phyloP scores from a whole-genome alignment of 345 rosid genomes.

The Reutealis trisperma region DNA sequence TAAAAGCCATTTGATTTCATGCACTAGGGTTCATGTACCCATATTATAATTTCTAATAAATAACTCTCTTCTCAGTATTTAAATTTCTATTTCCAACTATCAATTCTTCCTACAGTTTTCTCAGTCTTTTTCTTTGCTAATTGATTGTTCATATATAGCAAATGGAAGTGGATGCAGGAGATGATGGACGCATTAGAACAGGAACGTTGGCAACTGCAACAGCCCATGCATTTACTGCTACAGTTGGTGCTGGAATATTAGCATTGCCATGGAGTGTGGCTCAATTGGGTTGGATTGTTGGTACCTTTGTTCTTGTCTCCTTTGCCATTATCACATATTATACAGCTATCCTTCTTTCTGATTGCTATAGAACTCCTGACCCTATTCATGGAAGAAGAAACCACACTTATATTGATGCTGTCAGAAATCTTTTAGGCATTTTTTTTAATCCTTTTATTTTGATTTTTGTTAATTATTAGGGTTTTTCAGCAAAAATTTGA shows the following conservation, averaged over 20 bases:
- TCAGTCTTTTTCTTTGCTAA: not conserved
- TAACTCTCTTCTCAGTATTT: no score
- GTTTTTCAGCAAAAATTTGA: no score
- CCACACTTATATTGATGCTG: conserved; percentile 17
- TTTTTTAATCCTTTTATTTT: not conserved
- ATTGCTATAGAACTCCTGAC: conserved; percentile 24
- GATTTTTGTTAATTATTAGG: not conserved
- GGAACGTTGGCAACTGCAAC: conserved; percentile 27
- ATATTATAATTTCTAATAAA: no score
- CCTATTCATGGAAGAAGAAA: conserved; percentile 15
- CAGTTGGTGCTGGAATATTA: conserved; percentile 28
- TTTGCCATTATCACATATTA: conserved; percentile 16
- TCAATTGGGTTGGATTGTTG: conserved; percentile 28
- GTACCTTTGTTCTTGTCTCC: conserved; percentile 1
- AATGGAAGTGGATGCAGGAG: not conserved
- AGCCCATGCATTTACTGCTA: conserved; percentile 30
- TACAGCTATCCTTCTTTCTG: conserved; percentile 12
- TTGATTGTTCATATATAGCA: not conserved
- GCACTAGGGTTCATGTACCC: no score
- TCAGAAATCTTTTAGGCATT: conserved; percentile 13
- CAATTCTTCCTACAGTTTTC: no score
- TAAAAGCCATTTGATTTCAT: no score
- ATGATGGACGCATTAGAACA: conserved; percentile 11
- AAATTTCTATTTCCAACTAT: no score
- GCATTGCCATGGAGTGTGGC: conserved; percentile 35